Evolutionary conservation across 2,329 filamentous ascomycete species (phyloP), one percentile per base, ranked within the genome.

Genomic region (Botrytis galanthina): DNA sequence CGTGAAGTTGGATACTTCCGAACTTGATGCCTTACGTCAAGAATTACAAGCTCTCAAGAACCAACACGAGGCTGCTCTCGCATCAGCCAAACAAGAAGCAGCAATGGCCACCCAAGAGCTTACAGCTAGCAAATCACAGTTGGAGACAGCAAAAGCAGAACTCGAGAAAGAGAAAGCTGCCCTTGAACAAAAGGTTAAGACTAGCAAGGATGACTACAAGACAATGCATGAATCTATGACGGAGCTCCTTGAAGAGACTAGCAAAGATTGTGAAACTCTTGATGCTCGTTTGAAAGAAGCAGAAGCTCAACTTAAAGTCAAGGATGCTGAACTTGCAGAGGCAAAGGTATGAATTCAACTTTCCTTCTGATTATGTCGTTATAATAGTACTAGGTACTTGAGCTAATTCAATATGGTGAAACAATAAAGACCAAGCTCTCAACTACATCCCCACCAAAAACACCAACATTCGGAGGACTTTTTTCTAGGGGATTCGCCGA

Each of bases 171-270:
- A 86, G 77, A 85, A 84, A 80, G 83, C 85, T 35, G 85, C 87
- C 76, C 84, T 85, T 4, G 85, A 86, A 18, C 84, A 85, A 18
- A 85, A 85, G 79, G 78, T 83, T 70, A 88, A 89, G 85, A 77
- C 86, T 7, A 82, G 85, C 77, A 84, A 83, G 80, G 84, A 85
- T 37, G 86, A 89, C 77, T 85, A 86, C 14, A 85, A 87, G 79
- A 88, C 90, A 75, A 87, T 91, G 83, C 87, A 89, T 79, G 88
- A 91, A 70, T 89, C 86, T 74, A 85, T 91, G 83, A 89, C 87
- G 7, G 82, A 87, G 76, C 82, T 91, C 71, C 84, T 90, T 2
- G 88, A 90, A 79, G 88, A 90, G 78, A 86, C 87, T 70, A 78
- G 78, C 61, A 79, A 79, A 70, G 80, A 80, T 60, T 76, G 74